These are phyloP conservation scores for Artemisia annua DNA, from an alignment of 129 eudicot species.

Conservation along the genomic window DNA sequence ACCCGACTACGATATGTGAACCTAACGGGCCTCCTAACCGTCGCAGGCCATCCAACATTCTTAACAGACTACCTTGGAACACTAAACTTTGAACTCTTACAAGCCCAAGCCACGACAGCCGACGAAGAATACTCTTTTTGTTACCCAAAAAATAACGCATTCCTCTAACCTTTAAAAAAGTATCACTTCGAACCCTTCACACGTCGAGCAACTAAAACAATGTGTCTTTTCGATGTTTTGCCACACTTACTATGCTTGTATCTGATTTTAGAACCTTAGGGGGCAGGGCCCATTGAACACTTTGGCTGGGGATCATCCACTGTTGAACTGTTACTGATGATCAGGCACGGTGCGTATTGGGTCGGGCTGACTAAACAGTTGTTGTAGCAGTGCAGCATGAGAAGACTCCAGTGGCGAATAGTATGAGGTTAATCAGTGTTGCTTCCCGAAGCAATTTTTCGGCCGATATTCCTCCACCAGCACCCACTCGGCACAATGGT, in stretches of 20 bases:
- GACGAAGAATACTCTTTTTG: conserved; percentile 80
- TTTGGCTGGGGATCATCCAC: conserved; percentile 60
- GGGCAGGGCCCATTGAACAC: conserved; percentile 51
- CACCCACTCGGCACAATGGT: conserved; percentile 62
- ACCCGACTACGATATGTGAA: conserved; percentile 66
- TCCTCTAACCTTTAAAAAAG: conserved; percentile 50
- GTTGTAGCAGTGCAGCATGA: conserved; percentile 66
- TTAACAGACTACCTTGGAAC: conserved; percentile 55
- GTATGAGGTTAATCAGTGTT: conserved; percentile 74
- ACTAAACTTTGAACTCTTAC: conserved; percentile 69
- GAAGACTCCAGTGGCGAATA: conserved; percentile 66
- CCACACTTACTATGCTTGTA: conserved; percentile 82
- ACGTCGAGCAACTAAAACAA: conserved; percentile 68
- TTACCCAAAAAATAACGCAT: conserved; percentile 67
- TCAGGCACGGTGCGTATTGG: conserved; percentile 52
- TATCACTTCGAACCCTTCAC: conserved; percentile 63
- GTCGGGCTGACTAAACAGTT: conserved; percentile 68
- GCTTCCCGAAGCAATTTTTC: conserved; percentile 75
- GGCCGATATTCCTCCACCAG: conserved; percentile 71
- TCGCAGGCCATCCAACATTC: conserved; percentile 85
- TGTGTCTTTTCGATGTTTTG: conserved; percentile 69
- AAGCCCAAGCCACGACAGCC: conserved; percentile 72
- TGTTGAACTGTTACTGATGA: conserved; percentile 63
- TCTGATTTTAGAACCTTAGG: conserved; percentile 74
- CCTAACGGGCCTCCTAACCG: conserved; percentile 60